Evolutionary conservation across 2,329 filamentous ascomycete species (phyloP), one percentile per base, ranked within the genome.

Genomic region (Xylaria sp.): DNA sequence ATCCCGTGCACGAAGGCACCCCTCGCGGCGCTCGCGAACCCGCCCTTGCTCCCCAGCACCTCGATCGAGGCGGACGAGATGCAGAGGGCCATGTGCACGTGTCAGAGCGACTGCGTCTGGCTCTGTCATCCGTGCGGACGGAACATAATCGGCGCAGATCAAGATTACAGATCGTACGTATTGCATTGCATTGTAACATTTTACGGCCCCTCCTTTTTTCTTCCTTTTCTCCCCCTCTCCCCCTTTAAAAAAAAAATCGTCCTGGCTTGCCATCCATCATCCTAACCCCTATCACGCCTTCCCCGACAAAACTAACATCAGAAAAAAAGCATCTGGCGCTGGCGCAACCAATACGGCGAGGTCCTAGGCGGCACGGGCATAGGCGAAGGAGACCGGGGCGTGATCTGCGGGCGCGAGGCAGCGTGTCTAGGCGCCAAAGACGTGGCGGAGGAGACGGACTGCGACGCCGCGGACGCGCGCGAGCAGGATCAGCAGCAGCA

Each of bases 61-160:
- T 63, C 87, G 72, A 63, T 89, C 79, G 75, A 81, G 80, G 76
- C 86, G 76, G 79, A 87, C 70, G 65, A 85, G 78, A 73, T 95
- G 86, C 83, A 87, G 70, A 83, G 78, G 22, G 82, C 80, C 55
- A 77, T 88, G 20, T 89, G 87, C 74, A 81, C 78, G 47, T 89
- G 87, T 72, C 82, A 79, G 1, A 78, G 78, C 1, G 79, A 86
- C 10, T 86, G 86, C 4, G 88, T 96, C 53, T 97, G 93, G 92
- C 87, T 97, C 29, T 98, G 94, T 79, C 88, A 92, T 69, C 89
- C 91, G 1, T 97, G 95, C 73, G 93, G 94, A 1, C 87, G 90
- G 68, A 87, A 87, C 61, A 88, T 96, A 59, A 84, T 87, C 27
- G 84, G 81, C 44, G 82, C 84, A 22, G 88, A 90, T 72, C 79